Conservation (phyloP, 768 basidiomycete genomes). For the Trametes cingulata region DNA sequence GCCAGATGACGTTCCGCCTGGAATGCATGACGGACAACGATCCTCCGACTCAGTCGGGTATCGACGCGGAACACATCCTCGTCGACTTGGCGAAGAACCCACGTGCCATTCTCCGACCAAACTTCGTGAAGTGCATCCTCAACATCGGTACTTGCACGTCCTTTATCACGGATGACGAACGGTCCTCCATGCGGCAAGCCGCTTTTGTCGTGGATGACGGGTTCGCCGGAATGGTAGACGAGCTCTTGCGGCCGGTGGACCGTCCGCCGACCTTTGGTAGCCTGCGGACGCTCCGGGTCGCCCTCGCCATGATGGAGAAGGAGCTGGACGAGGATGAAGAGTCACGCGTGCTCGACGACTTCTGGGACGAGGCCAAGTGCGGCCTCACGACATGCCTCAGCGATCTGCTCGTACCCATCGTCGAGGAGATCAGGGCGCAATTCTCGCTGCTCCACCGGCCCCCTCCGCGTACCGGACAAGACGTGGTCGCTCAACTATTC, state of each 20-base stretch:
- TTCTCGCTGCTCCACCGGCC: conserved; percentile 43
- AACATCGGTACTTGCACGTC: conserved; percentile 59
- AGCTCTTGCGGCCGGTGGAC: conserved; percentile 50
- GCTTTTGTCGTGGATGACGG: conserved; percentile 73
- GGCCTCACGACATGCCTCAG: conserved; percentile 59
- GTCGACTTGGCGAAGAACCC: conserved; percentile 62
- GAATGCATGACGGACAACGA: conserved; percentile 71
- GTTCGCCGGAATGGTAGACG: conserved; percentile 60
- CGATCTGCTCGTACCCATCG: conserved; percentile 49
- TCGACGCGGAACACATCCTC: conserved; percentile 70
- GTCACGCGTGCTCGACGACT: conserved; percentile 52
- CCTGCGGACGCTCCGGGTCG: conserved; percentile 62
- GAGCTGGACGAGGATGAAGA: conserved; percentile 60
- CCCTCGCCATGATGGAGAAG: conserved; percentile 54
- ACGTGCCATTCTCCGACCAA: conserved; percentile 54
- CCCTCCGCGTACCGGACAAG: conserved; percentile 37
- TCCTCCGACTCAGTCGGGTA: conserved; percentile 57
- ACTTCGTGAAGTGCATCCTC: conserved; percentile 61
- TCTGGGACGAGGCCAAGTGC: conserved; percentile 62
- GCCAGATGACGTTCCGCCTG: conserved; percentile 71
- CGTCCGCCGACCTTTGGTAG: conserved; percentile 52
- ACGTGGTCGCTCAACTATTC: conserved; percentile 57
- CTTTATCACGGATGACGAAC: conserved; percentile 61
- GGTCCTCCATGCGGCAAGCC: conserved; percentile 56
- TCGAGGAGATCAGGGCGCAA: conserved; percentile 53